These are phyloP conservation scores for Quercus cerris DNA, from an alignment of 306 rosid genomes.

Conservation along the genomic window DNA sequence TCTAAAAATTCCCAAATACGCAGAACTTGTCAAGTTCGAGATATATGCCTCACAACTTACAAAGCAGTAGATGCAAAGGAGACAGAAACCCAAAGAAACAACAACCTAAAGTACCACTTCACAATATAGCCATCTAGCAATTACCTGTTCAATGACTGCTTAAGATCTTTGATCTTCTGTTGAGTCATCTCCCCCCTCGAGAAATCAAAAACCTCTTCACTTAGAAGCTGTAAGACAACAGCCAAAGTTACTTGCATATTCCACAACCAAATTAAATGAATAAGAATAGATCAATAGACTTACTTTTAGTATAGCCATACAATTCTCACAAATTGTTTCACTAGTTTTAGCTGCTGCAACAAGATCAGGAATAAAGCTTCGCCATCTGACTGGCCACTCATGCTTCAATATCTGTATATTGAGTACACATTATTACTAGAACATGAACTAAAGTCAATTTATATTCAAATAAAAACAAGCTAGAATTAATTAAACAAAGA, in stretches of 20 bases:
- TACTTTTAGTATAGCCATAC: constrained; percentile 94
- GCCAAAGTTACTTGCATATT: not conserved
- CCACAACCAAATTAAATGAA: not conserved
- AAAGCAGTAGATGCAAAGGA: not conserved
- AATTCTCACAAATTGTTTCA: constrained; percentile 95
- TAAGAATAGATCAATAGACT: not conserved
- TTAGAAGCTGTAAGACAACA: constrained; percentile 46
- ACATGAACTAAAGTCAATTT: not conserved
- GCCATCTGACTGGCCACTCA: constrained; percentile 98
- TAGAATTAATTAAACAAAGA: not conserved
- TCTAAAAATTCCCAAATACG: not conserved
- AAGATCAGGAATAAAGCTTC: constrained; percentile 91
- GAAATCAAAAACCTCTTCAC: constrained; percentile 71
- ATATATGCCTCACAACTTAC: not conserved
- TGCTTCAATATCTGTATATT: constrained; percentile 84
- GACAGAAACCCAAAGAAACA: not conserved
- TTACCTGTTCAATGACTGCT: constrained; percentile 77
- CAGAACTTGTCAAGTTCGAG: not conserved
- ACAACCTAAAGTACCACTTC: not conserved
- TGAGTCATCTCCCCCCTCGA: constrained; percentile 76
- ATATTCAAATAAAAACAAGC: not conserved
- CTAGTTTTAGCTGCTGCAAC: constrained; percentile 90
- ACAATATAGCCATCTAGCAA: constrained; percentile 7
- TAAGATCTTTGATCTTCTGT: constrained; percentile 60
- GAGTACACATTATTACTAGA: constrained; percentile 2